Evolutionary conservation across 1,284 basidiomycete species (phyloP).

Genomic region (Rhodotorula sp.): DNA sequence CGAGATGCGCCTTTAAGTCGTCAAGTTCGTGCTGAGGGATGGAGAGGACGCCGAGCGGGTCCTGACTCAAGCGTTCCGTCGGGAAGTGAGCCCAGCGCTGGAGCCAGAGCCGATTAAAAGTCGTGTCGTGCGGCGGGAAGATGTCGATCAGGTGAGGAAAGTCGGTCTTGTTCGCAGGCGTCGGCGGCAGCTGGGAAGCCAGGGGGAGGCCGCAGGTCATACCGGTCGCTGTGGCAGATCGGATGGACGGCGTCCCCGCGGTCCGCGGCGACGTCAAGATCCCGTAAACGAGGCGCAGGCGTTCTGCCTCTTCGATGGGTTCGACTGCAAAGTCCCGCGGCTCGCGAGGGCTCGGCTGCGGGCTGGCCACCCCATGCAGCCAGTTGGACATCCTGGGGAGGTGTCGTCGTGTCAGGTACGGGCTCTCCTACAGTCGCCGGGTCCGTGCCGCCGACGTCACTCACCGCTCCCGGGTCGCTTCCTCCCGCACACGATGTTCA

Average conservation of each 20-base stretch:
- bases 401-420: background rate
- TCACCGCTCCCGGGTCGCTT: conserved; percentile 73
- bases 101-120: conserved; percentile 73
- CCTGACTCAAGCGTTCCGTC: conserved; percentile 43
- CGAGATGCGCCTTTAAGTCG: conserved; percentile 69
- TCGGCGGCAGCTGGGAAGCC: conserved; percentile 13
- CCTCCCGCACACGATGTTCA: conserved; percentile 59
- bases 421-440: too few species aligned
- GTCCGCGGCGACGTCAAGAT: conserved; percentile 59
- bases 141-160: conserved; percentile 78
- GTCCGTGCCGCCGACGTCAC: conserved; percentile 41
- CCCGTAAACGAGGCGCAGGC: conserved; percentile 72
- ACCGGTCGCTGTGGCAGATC: conserved; percentile 24
- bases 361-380: conserved; percentile 58
- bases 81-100: conserved; percentile 61
- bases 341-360: conserved; percentile 54
- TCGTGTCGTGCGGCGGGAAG: conserved; percentile 72
- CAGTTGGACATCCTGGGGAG: conserved; percentile 60
- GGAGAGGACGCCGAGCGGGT: conserved; percentile 48
- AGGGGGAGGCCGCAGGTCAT: conserved; percentile 24
- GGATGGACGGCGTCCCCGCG: conserved; percentile 19
- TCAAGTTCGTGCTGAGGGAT: conserved; percentile 56
- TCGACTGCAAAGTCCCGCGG: conserved; percentile 52
- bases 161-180: conserved; percentile 42
- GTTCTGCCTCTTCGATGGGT: conserved; percentile 65